These are phyloP conservation scores for Tetrahymena elliotti DNA, from an alignment of 73 alveolate genomes.

Conservation along the genomic window DNA sequence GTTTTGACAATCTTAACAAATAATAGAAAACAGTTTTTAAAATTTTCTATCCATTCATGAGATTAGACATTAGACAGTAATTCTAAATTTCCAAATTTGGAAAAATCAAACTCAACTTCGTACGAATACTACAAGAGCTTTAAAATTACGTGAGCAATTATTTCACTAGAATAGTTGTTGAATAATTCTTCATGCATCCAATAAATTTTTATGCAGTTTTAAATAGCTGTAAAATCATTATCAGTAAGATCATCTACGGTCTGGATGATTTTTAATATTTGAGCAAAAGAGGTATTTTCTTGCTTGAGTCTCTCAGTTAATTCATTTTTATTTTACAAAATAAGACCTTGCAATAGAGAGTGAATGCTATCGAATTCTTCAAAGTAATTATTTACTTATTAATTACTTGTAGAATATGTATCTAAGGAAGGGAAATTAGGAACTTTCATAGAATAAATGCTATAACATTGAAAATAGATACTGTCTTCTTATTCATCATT, in stretches of 20 bases:
- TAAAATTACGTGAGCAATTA: not conserved
- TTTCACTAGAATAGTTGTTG: not conserved
- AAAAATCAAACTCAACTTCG: not conserved
- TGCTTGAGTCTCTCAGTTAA: not conserved
- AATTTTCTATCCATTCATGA: not conserved
- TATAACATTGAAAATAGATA: not conserved
- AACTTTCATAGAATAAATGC: not conserved
- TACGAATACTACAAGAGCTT: not conserved
- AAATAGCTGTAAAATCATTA: not conserved
- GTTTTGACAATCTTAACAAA: not conserved
- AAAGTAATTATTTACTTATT: too few relatives aligned
- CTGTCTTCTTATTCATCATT: not conserved
- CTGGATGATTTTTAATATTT: not conserved
- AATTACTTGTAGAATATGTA: too few relatives aligned
- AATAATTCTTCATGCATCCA: not conserved
- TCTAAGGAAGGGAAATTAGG: not conserved
- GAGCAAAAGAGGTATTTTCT: not conserved
- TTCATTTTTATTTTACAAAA: not conserved
- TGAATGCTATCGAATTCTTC: not conserved
- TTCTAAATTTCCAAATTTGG: not conserved
- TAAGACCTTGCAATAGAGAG: not conserved
- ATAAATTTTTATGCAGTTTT: not conserved
- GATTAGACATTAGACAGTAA: not conserved
- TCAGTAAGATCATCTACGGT: not conserved
- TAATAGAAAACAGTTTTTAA: not conserved